Evolutionary conservation across 257 asterid genomes (phyloP).

Genomic region (Solanum virginianum): DNA sequence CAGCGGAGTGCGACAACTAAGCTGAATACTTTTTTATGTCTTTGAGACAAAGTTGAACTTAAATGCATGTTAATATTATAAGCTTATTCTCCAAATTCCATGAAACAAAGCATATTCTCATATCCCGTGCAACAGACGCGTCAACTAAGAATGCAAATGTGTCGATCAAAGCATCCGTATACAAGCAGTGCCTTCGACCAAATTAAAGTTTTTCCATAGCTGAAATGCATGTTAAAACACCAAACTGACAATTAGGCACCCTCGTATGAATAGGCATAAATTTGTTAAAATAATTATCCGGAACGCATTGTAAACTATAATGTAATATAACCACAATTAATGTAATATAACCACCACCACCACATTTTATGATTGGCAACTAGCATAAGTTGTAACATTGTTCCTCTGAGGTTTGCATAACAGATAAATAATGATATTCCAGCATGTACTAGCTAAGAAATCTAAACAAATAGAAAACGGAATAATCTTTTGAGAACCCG

Average conservation of each 20-base stretch:
- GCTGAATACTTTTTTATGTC: background rate
- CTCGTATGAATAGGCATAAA: background rate
- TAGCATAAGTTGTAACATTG: background rate
- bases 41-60: background rate
- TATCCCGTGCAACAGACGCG: background rate
- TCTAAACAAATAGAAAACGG: background rate
- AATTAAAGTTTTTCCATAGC: background rate
- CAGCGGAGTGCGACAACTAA: background rate
- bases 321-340: background rate
- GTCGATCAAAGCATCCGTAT: background rate
- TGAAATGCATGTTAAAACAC: background rate
- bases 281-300: background rate
- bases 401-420: background rate
- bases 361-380: background rate
- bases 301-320: background rate
- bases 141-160: background rate
- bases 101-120: background rate
- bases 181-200: background rate
- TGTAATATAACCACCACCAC: background rate
- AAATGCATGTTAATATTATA: background rate
- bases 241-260: background rate
- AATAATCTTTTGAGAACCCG: background rate
- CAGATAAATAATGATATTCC: background rate
- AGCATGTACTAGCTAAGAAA: background rate
- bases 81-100: background rate